Evolutionary conservation across 805 yeast genomes (phyloP).

Genomic region (Candida sonorensis): DNA sequence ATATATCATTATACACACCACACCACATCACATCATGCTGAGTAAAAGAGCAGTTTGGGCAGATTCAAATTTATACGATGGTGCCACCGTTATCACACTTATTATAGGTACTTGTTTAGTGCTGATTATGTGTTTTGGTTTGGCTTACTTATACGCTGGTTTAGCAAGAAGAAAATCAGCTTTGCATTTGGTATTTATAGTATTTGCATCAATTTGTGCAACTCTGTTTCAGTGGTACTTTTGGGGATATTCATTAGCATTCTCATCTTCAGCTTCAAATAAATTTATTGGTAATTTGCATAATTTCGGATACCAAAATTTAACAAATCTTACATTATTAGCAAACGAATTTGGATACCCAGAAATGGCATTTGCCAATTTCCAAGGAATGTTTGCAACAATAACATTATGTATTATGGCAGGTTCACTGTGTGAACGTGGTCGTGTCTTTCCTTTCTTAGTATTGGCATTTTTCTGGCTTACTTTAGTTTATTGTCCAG

Average conservation of each 20-base stretch:
- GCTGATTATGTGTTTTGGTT: conserved; percentile 90
- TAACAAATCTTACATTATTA: conserved; percentile 35
- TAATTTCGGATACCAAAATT: conserved; percentile 73
- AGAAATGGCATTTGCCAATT: conserved; percentile 75
- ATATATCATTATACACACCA: too few relatives aligned
- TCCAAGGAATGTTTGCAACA: conserved; percentile 86
- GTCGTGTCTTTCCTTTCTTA: conserved; percentile 78
- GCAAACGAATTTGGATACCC: conserved; percentile 47
- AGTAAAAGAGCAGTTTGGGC: conserved; percentile 22
- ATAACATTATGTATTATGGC: conserved; percentile 90
- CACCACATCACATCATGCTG: too few relatives aligned
- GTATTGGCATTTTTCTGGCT: conserved; percentile 83
- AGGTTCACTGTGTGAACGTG: conserved; percentile 92
- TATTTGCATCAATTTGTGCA: conserved; percentile 64
- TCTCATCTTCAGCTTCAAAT: conserved; percentile 71
- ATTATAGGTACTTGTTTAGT: conserved; percentile 64
- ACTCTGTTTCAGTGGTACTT: conserved; percentile 82
- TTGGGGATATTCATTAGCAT: conserved; percentile 96
- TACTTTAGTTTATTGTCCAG: conserved; percentile 87
- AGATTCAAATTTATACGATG: conserved; percentile 30
- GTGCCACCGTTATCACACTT: conserved; percentile 43
- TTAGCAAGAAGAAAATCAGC: conserved; percentile 89
- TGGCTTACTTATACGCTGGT: conserved; percentile 89
- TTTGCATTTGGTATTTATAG: conserved; percentile 74
- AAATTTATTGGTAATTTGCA: conserved; percentile 83